Evolutionary conservation across 257 asterid species (phyloP).

Genomic region (Forsythia suspensa): DNA sequence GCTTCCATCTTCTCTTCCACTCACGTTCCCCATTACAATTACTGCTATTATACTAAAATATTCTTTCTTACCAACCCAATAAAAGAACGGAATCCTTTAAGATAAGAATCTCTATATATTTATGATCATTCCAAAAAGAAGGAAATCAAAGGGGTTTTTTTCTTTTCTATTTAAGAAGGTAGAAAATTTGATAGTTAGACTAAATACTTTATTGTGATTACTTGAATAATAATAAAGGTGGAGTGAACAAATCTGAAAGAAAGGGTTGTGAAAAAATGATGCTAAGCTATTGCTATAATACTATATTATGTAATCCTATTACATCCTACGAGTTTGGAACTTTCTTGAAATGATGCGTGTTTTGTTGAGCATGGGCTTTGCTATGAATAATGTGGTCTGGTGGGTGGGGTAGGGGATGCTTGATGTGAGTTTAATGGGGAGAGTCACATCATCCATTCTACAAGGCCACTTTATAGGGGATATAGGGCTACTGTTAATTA

Average conservation of each 20-base stretch:
- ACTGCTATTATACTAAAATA: background rate
- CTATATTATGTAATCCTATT: background rate
- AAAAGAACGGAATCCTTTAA: constrained; percentile 28
- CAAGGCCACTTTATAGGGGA: too few relatives aligned
- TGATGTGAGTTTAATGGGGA: constrained; percentile 7
- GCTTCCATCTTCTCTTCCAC: constrained; percentile 78
- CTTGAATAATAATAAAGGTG: constrained; percentile 3
- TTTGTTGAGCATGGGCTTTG: background rate
- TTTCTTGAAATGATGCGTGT: constrained; percentile 18
- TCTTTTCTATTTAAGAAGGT: background rate
- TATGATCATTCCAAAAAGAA: constrained; percentile 24
- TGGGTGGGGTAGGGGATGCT: background rate
- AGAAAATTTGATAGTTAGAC: background rate
- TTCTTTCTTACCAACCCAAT: background rate
- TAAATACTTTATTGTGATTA: background rate
- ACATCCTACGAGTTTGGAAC: constrained; percentile 10
- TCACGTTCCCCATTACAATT: constrained; percentile 82
- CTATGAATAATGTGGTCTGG: background rate
- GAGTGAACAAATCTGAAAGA: background rate
- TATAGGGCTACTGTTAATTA: background rate
- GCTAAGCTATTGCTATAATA: background rate
- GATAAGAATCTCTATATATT: constrained; percentile 27
- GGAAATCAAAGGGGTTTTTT: background rate
- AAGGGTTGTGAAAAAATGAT: background rate
- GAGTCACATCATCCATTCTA: constrained; percentile 19